phyloP scores from a whole-genome alignment of 257 asterid species.

The Gardenia jasminoides region DNA sequence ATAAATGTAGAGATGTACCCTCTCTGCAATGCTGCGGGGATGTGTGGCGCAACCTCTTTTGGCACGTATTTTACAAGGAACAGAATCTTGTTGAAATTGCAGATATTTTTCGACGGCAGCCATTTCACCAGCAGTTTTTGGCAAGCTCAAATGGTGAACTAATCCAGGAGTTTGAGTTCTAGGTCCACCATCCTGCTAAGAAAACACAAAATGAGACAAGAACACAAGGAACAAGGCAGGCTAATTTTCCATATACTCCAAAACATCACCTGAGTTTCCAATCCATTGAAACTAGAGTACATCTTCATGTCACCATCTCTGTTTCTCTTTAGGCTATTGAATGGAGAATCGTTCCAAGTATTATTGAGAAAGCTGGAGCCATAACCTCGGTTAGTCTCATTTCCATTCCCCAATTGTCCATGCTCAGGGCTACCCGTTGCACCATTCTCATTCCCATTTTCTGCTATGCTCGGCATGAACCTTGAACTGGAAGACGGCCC shows the following conservation, averaged over 20 bases:
- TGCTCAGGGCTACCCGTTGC: constrained; percentile 31
- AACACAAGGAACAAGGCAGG: not conserved
- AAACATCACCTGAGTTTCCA: constrained; percentile 46
- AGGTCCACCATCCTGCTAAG: constrained; percentile 42
- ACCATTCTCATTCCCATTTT: constrained; percentile 34
- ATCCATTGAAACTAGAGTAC: constrained; percentile 49
- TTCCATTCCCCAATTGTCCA: constrained; percentile 29
- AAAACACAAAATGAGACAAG: constrained; percentile 18
- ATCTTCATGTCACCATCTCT: constrained; percentile 56
- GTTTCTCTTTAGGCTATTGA: constrained; percentile 57
- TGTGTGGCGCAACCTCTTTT: constrained; percentile 92
- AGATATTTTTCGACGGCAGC: constrained; percentile 53
- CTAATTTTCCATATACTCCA: not conserved
- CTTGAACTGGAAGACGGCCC: constrained; percentile 47
- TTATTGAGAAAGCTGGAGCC: constrained; percentile 34
- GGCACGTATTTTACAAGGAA: constrained; percentile 82
- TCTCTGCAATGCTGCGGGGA: constrained; percentile 91
- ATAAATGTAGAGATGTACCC: constrained; percentile 44
- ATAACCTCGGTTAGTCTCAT: constrained; percentile 28
- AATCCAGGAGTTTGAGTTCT: constrained; percentile 41
- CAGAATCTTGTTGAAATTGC: constrained; percentile 60
- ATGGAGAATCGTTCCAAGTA: constrained; percentile 59
- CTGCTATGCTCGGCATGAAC: constrained; percentile 90
- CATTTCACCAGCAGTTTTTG: constrained; percentile 55
- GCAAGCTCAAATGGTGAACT: constrained; percentile 84